These are phyloP conservation scores for Kandelia obovata DNA, from an alignment of 345 rosid genomes.

Conservation along the genomic window DNA sequence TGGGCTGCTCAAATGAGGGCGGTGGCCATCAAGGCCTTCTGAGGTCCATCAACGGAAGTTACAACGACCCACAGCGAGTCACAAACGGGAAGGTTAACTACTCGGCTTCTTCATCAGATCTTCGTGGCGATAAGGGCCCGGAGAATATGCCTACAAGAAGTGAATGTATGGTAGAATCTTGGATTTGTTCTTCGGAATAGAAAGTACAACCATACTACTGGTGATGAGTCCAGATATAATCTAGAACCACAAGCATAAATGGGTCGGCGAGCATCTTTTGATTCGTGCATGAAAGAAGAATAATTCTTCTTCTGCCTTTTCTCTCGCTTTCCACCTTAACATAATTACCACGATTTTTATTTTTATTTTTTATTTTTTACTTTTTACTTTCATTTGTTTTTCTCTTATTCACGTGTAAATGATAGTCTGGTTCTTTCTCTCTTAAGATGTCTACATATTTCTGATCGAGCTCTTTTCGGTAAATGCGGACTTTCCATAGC, in stretches of 20 bases:
- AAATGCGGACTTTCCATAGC: too few species aligned
- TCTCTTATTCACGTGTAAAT: conserved; percentile 33
- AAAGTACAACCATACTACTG: background rate
- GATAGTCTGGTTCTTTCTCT: conserved; percentile 8
- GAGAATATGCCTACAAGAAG: conserved; percentile 37
- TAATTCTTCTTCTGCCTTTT: conserved; percentile 28
- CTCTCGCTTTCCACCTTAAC: conserved; percentile 13
- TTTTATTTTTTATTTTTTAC: background rate
- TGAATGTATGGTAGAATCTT: conserved; percentile 74
- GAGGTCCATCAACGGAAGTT: conserved; percentile 37
- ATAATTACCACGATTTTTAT: conserved; percentile 11
- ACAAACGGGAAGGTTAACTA: conserved; percentile 33
- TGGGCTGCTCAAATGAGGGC: conserved; percentile 25
- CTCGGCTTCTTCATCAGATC: conserved; percentile 29
- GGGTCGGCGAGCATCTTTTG: conserved; percentile 18
- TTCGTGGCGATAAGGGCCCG: conserved; percentile 32
- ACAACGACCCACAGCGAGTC: conserved; percentile 26
- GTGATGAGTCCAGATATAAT: background rate
- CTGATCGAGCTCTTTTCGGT: background rate
- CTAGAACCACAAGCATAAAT: background rate
- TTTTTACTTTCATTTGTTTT: background rate
- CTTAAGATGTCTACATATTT: background rate
- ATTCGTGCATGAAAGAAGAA: conserved; percentile 30
- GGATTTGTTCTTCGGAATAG: conserved; percentile 87
- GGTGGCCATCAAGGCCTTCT: conserved; percentile 37